These are phyloP conservation scores for Grosmannia clavigera DNA, from an alignment of 2,329 filamentous ascomycete genomes.

Conservation along the genomic window DNA sequence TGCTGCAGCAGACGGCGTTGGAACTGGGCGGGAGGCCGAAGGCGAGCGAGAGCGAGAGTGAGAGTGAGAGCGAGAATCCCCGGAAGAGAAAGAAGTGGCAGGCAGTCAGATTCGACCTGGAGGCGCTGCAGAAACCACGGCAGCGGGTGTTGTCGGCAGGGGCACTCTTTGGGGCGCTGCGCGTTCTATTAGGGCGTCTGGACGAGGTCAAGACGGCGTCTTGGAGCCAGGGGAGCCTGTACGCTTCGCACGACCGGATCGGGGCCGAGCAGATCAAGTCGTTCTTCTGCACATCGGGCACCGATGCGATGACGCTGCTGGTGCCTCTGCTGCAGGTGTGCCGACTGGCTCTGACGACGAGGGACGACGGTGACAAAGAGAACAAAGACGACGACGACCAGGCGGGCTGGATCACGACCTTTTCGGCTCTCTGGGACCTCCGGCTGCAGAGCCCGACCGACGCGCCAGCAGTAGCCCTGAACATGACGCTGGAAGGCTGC, in stretches of 20 bases:
- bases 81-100: conserved; percentile 35
- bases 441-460: conserved; percentile 39
- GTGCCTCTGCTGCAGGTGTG: conserved; percentile 35
- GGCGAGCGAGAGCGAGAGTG: conserved; percentile 11
- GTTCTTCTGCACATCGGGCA: conserved; percentile 37
- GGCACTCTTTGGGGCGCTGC: conserved; percentile 35
- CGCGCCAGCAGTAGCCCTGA: conserved; percentile 32
- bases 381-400: conserved; percentile 19
- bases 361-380: background rate
- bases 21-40: conserved; percentile 33
- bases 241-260: conserved; percentile 26
- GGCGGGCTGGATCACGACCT: conserved; percentile 33
- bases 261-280: conserved; percentile 47
- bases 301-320: conserved; percentile 33
- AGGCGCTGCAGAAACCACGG: conserved; percentile 24
- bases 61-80: conserved; percentile 16
- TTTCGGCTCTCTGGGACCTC: conserved; percentile 38
- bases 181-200: conserved; percentile 32
- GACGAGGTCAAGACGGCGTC: conserved; percentile 20
- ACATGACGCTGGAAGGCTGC: conserved; percentile 28
- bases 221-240: background rate
- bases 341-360: conserved; percentile 23
- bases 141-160: conserved; percentile 34
- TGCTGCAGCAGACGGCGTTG: conserved; percentile 53
- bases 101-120: conserved; percentile 25